phyloP scores from a whole-genome alignment of 116 monocot species.

The Zostera marina region DNA sequence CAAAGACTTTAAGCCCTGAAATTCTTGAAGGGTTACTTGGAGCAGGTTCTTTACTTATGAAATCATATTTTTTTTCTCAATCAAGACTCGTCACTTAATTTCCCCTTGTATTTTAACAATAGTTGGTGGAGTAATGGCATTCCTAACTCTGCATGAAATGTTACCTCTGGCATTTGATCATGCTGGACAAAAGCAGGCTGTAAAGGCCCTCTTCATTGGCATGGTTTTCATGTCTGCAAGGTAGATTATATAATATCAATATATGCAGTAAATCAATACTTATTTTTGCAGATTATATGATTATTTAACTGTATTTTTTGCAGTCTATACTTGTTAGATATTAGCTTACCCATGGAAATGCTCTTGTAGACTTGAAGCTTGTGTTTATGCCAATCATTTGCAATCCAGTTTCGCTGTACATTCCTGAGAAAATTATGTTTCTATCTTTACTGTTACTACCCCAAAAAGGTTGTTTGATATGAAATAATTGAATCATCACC shows the following conservation, averaged over 20 bases:
- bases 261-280: neutral
- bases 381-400: neutral
- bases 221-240: slow-evolving; percentile 99
- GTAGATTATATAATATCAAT: slow-evolving; percentile 10
- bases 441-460: neutral
- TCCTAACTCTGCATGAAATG: slow-evolving; percentile 95
- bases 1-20: slow-evolving; percentile 68
- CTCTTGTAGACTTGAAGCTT: slow-evolving; percentile 25
- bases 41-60: no score
- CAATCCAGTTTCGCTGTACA: neutral
- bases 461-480: neutral
- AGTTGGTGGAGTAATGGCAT: slow-evolving; percentile 99
- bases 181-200: slow-evolving; percentile 87
- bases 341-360: slow-evolving; percentile 82
- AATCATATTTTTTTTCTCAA: no score
- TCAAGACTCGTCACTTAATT: no score
- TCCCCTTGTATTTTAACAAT: neutral
- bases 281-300: neutral
- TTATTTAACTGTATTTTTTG: slow-evolving; percentile 7
- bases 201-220: slow-evolving; percentile 86
- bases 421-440: neutral
- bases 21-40: slow-evolving; percentile 96
- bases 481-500: no score
- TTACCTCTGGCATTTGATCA: slow-evolving; percentile 93
- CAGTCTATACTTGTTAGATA: slow-evolving; percentile 86